Evolutionary conservation across 1,284 basidiomycete species (phyloP).

Genomic region (Rhodotorula sp.): DNA sequence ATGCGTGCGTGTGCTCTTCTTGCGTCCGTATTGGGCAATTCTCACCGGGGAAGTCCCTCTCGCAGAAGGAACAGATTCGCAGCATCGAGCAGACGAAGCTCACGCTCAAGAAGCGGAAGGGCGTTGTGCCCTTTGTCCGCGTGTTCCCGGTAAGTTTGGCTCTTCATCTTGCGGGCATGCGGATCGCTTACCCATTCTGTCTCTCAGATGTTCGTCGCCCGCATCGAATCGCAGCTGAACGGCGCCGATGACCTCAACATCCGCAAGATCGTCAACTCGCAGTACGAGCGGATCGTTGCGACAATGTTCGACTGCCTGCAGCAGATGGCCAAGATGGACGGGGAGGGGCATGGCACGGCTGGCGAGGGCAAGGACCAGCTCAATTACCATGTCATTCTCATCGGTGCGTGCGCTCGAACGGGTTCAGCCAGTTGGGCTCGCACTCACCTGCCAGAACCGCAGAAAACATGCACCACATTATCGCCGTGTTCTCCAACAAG

Average conservation of each 20-base stretch:
- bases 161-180: neutral
- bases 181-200: neutral
- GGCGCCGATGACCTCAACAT: constrained; percentile 73
- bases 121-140: constrained; percentile 88
- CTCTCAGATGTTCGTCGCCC: constrained; percentile 63
- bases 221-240: constrained; percentile 81
- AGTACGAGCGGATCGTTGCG: constrained; percentile 83
- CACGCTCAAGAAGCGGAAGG: constrained; percentile 85
- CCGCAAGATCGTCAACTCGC: constrained; percentile 70
- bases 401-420: constrained; percentile 80
- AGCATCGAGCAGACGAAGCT: constrained; percentile 87
- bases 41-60: constrained; percentile 4
- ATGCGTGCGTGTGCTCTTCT: constrained; percentile 14
- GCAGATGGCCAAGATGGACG: constrained; percentile 89
- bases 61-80: constrained; percentile 69
- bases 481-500: constrained; percentile 52
- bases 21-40: neutral
- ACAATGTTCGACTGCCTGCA: constrained; percentile 89
- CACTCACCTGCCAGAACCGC: neutral
- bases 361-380: constrained; percentile 93
- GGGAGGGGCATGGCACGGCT: constrained; percentile 45
- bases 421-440: too few species aligned
- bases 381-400: constrained; percentile 92
- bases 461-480: constrained; percentile 97
- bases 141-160: constrained; percentile 68